These are phyloP conservation scores for Phytophthora fragariae DNA, from an alignment of 352 stramenopile genomes.

Conservation along the genomic window DNA sequence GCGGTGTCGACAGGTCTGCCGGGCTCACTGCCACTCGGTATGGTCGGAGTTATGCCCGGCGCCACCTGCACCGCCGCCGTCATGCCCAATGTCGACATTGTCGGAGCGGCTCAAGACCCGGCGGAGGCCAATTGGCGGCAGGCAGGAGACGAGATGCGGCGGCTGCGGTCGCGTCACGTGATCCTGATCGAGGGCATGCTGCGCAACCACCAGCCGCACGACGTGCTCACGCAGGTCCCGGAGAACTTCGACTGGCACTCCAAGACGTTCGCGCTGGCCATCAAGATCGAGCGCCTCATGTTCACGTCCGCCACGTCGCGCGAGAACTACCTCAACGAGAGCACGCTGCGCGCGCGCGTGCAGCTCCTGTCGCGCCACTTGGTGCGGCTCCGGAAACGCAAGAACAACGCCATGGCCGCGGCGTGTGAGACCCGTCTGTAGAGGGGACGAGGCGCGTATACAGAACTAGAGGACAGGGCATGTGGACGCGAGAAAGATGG, in stretches of 20 bases:
- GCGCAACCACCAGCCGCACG: constrained; percentile 58
- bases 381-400: constrained; percentile 65
- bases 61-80: constrained; percentile 3
- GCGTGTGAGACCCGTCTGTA: constrained; percentile 33
- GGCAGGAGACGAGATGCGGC: constrained; percentile 40
- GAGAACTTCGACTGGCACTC: constrained; percentile 70
- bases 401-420: constrained; percentile 62
- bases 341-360: constrained; percentile 56
- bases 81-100: constrained; percentile 1
- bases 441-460: constrained; percentile 3
- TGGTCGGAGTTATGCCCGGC: background rate
- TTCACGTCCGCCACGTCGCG: constrained; percentile 62
- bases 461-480: constrained; percentile 19
- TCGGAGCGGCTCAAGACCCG: background rate
- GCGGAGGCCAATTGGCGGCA: constrained; percentile 33
- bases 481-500: constrained; percentile 7
- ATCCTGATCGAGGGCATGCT: constrained; percentile 68
- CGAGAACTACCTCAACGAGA: constrained; percentile 65
- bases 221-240: constrained; percentile 65
- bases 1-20: constrained; percentile 14
- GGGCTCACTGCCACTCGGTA: background rate
- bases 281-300: constrained; percentile 76
- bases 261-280: constrained; percentile 64
- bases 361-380: constrained; percentile 64
- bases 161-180: constrained; percentile 53